Evolutionary conservation across 768 basidiomycete genomes (phyloP), one percentile per base, ranked within the genome.

Genomic region (Infundibulicybe gibba): DNA sequence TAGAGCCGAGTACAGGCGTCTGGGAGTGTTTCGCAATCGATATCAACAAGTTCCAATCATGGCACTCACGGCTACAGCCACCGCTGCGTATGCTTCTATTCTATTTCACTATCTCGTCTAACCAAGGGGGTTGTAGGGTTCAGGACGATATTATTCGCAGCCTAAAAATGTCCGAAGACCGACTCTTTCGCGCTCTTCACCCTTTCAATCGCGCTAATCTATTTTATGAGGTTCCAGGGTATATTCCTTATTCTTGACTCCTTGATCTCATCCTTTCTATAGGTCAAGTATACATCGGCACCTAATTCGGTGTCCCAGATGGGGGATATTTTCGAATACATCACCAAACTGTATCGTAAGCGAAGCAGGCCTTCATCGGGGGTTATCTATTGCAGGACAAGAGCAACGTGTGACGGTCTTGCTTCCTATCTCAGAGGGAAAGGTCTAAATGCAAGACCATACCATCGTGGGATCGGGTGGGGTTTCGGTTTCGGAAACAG

Each of bases 11-110:
- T 93, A 91, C 57, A 70, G 89, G 38, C 75, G 70, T 19, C 71
- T 94, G 17, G 90, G 90, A 4, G 60, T 67, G 33, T 87, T 94
- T 60, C 78, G 90, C 1, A 69, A 77, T 32, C 72, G 69, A 21
- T 91, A 83, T 56, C 75, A 76, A 1, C 68, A 74, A 47, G 77
- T 92, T 3, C 90, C 91, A 0, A 84, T 94, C 54, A 93, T 91
- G 87, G 90, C 90, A 3, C 64, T 93, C 33, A 93, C 90, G 1
- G 90, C 90, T 2, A 90, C 87, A 12, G 90, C 90, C 2, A 93
- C 90, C 5, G 63, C 80, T 37, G 62, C 65, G 87, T 89, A 61
- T 20, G 77, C 61, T 11, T 16, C 16, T 41, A 2, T 15, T 40
- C 1, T 19, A 13, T 8, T 16, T 15, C 5, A 17, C 12, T 17